These are phyloP conservation scores for Melianthus villosus DNA, from an alignment of 441 rosid genomes.

Conservation along the genomic window DNA sequence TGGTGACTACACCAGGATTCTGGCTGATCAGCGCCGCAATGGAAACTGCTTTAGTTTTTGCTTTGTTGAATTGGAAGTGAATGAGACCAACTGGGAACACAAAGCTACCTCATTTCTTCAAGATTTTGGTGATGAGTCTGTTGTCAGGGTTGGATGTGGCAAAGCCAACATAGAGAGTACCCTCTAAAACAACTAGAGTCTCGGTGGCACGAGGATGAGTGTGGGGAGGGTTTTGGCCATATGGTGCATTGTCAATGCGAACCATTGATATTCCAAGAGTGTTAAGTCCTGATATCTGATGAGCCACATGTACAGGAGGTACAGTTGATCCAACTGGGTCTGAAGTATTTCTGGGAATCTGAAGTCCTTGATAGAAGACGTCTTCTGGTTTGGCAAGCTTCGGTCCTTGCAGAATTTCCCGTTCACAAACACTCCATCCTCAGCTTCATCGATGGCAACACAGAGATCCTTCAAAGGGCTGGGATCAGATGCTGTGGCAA, in stretches of 20 bases:
- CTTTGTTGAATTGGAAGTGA: conserved; percentile 19
- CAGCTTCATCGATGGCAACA: conserved; percentile 11
- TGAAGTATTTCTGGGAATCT: conserved; percentile 10
- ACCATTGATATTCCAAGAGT: conserved; percentile 27
- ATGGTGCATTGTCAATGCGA: conserved; percentile 16
- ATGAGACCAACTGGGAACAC: conserved; percentile 30
- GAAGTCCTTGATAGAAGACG: conserved; percentile 17
- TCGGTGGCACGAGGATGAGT: conserved; percentile 19
- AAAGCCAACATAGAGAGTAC: conserved; percentile 25
- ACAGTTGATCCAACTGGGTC: conserved; percentile 12
- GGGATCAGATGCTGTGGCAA: too few relatives aligned
- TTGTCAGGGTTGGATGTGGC: conserved; percentile 18
- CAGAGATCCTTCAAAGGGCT: conserved; percentile 16
- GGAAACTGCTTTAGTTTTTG: conserved; percentile 11
- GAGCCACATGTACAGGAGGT: conserved; percentile 9
- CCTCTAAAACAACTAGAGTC: conserved; percentile 14
- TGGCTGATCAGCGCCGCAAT: conserved; percentile 22
- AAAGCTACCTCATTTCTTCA: conserved; percentile 22
- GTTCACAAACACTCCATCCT: conserved; percentile 18
- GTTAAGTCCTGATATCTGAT: conserved; percentile 23
- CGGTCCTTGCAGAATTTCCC: conserved; percentile 25
- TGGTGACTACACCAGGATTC: conserved; percentile 14
- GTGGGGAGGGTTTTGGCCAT: conserved; percentile 23
- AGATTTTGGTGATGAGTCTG: conserved; percentile 12
- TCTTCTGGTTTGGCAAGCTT: conserved; percentile 12